Evolutionary conservation across 257 asterid genomes (phyloP).

Genomic region (Nyctanthes arbortristis): DNA sequence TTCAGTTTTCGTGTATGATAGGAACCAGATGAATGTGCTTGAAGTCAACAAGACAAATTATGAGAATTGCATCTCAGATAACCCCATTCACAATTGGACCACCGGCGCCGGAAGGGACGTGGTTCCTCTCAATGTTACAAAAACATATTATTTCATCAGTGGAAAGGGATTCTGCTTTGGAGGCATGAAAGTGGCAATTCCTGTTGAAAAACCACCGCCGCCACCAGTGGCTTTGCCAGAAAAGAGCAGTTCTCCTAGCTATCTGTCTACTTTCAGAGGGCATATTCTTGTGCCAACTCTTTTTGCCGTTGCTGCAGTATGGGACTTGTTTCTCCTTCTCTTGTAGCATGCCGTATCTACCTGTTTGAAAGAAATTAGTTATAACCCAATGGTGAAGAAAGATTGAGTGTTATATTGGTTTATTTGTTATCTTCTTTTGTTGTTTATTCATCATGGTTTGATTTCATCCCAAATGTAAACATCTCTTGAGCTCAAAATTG

Average conservation of each 20-base stretch:
- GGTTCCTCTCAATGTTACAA: constrained; percentile 79
- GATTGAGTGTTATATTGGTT: not conserved
- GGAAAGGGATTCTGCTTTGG: constrained; percentile 80
- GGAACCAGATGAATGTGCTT: constrained; percentile 69
- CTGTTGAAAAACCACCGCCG: constrained; percentile 63
- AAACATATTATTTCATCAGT: constrained; percentile 69
- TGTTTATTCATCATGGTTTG: not conserved
- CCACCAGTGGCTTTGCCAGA: constrained; percentile 56
- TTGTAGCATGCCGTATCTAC: constrained; percentile 22
- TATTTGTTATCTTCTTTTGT: not conserved
- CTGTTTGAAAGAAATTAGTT: constrained; percentile 10
- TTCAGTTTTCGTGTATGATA: constrained; percentile 76
- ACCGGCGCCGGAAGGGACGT: constrained; percentile 90
- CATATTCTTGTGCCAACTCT: constrained; percentile 55
- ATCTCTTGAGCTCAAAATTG: too few relatives aligned
- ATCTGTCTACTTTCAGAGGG: constrained; percentile 36
- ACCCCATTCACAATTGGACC: constrained; percentile 72
- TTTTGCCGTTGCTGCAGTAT: constrained; percentile 55
- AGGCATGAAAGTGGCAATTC: constrained; percentile 74
- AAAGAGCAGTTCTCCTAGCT: constrained; percentile 30
- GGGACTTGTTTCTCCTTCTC: constrained; percentile 56
- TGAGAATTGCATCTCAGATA: constrained; percentile 59
- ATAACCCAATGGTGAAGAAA: constrained; percentile 41
- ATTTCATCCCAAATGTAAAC: not conserved
- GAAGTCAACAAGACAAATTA: constrained; percentile 82